Evolutionary conservation across 371 early-diverging fungal species (phyloP).

Genomic region (Actinomortierella wolfii): DNA sequence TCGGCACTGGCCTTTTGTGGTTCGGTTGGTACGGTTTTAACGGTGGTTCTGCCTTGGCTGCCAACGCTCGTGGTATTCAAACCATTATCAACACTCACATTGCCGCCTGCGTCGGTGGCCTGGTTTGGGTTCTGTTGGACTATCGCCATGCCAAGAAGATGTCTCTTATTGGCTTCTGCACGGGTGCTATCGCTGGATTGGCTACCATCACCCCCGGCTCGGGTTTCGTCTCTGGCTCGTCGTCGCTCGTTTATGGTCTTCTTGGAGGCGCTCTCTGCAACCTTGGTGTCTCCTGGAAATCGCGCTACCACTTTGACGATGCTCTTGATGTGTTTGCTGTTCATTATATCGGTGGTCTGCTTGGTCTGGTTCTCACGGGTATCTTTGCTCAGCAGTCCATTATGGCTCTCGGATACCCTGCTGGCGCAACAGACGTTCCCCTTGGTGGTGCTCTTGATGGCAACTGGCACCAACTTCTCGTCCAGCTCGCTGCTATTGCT

Average conservation of each 20-base stretch:
- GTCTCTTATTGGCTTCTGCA: slow-evolving; percentile 82
- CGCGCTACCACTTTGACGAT: slow-evolving; percentile 84
- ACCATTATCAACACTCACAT: slow-evolving; percentile 77
- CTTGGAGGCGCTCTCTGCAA: slow-evolving; percentile 77
- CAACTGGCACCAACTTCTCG: slow-evolving; percentile 75
- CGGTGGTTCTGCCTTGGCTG: slow-evolving; percentile 71
- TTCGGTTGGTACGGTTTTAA: slow-evolving; percentile 77
- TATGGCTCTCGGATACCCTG: slow-evolving; percentile 68
- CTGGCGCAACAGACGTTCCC: slow-evolving; percentile 58
- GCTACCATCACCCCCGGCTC: slow-evolving; percentile 92
- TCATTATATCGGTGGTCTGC: slow-evolving; percentile 87
- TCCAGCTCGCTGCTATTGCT: slow-evolving; percentile 78
- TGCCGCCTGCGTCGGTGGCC: slow-evolving; percentile 69
- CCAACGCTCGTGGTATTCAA: slow-evolving; percentile 75
- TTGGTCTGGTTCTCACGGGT: slow-evolving; percentile 87
- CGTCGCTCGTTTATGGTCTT: slow-evolving; percentile 81
- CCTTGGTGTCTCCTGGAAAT: slow-evolving; percentile 77
- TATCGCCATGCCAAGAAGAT: slow-evolving; percentile 64
- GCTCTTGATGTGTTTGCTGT: slow-evolving; percentile 86
- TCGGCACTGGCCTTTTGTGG: slow-evolving; percentile 82
- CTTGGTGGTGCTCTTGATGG: slow-evolving; percentile 87
- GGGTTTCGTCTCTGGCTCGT: slow-evolving; percentile 85
- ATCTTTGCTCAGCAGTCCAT: slow-evolving; percentile 83
- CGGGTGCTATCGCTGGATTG: slow-evolving; percentile 88
- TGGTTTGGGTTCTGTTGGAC: slow-evolving; percentile 78